phyloP scores from a whole-genome alignment of 257 asterid genomes.

The Solanum tacnaense region DNA sequence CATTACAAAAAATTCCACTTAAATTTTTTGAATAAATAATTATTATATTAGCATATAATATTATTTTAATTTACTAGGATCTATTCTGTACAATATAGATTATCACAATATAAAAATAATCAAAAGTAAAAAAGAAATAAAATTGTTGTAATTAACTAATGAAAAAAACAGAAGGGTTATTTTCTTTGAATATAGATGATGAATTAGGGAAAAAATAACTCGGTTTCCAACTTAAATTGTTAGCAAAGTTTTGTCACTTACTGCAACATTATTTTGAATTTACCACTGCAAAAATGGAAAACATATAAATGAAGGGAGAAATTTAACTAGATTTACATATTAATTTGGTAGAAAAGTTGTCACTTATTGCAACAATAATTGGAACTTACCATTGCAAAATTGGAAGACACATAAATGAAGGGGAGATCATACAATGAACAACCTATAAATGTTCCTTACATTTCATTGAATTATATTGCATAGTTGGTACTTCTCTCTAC shows the following conservation, averaged over 20 bases:
- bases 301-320: background rate
- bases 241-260: background rate
- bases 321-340: no score
- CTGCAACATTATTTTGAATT: background rate
- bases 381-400: background rate
- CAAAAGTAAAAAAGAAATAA: background rate
- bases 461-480: no score
- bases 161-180: background rate
- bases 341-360: background rate
- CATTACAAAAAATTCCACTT: no score
- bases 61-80: background rate
- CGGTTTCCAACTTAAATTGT: background rate
- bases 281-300: background rate
- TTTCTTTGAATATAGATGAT: no score
- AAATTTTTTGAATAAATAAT: no score
- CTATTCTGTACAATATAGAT: background rate
- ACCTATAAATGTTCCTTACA: background rate
- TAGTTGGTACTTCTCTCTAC: background rate
- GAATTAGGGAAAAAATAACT: no score
- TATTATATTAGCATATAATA: background rate
- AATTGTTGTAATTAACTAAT: background rate
- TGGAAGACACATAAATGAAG: background rate
- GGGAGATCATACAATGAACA: background rate
- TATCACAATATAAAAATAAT: no score
- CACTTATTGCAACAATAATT: background rate